Percentiles rank a stretch among this genome's conserved stretches.
These are phyloP conservation scores for Eucalyptus fibrosa DNA, from an alignment of 345 rosid genomes.

Conservation along the genomic window DNA sequence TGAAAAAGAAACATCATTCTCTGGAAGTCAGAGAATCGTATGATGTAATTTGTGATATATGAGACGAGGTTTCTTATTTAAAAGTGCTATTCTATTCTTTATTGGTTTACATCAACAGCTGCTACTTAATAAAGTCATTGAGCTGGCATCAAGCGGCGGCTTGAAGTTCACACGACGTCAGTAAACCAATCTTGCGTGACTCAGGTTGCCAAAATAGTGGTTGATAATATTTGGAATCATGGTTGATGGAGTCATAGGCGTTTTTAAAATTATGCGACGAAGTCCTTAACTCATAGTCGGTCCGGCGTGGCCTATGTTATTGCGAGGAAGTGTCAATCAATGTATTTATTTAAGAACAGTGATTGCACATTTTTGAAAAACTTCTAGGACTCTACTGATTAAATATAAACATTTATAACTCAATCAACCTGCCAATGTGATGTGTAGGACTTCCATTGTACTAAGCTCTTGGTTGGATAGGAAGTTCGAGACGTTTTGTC, in stretches of 20 bases:
- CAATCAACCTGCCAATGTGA: accelerated
- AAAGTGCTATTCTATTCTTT: neutral
- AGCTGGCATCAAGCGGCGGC: neutral
- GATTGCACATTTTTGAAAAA: neutral
- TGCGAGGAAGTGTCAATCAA: neutral
- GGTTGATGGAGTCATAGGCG: neutral
- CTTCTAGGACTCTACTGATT: too few relatives aligned
- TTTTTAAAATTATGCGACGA: neutral
- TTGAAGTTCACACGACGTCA: neutral
- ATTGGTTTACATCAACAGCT: neutral
- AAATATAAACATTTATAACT: too few relatives aligned
- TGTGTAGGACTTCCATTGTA: neutral
- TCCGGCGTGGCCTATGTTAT: neutral
- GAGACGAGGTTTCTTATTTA: neutral
- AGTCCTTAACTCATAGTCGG: neutral
- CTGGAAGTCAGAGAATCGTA: neutral
- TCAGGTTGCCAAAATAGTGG: neutral
- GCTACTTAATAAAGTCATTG: neutral
- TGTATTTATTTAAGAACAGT: neutral
- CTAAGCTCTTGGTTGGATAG: neutral
- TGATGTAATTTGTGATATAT: neutral
- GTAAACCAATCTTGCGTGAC: neutral
- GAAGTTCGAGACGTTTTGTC: neutral
- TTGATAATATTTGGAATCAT: neutral
- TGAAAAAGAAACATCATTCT: too few relatives aligned